Base-by-base conservation (phyloP, 108 stramenopile species). In the Cyclostephanos tholiformis region DNA sequence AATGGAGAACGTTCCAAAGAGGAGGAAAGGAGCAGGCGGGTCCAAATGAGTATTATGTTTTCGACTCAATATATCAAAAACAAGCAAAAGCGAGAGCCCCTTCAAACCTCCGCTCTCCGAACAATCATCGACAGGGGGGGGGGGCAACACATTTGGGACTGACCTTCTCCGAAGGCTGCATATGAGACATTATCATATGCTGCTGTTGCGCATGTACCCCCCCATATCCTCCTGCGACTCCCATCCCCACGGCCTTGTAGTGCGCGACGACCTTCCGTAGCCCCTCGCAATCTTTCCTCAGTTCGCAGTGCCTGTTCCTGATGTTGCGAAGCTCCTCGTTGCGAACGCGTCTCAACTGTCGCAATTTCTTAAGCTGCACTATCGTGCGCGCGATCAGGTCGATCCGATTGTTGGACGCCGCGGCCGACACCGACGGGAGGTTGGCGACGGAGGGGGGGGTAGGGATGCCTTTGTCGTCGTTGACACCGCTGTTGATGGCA, bases 371-470 rank as follows among this genome's bases (percentile, higher is more conserved):
- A 12, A 82, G 64, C 50, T 75, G 69, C 2, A 63, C 12, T 55
- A 88, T 89, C 22, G 91, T 92, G 11, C 90, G 76, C 11, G 87
- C 87, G 72, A 95, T 92, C 52, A 95, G 77, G 78, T 92, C 94
- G 0, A 88, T 91, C 6, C 94, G 91, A 69, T 95, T 95, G 59
- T 87, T 80, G 0, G 92, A 82, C 29, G 63, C 69, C 67, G 82
- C 78, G 26, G 87, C 63, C 48, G 72, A 41, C 27, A 16, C 6
- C 13, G 23, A 11, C 30, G 57, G 25, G 29, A 29, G 0, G 57
- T 27, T 14, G 11, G 30, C 29, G 10, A 58, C 27, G 17, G 57
- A 58, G 10, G 57, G 7, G 29, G 57, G 4, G 30, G 36, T 12
- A 7, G 6, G 27, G 30, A 17, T 23, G 59, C 30, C 32, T 2